Base-by-base conservation (phyloP, 768 basidiomycete genomes). In the Mrakia frigida region DNA sequence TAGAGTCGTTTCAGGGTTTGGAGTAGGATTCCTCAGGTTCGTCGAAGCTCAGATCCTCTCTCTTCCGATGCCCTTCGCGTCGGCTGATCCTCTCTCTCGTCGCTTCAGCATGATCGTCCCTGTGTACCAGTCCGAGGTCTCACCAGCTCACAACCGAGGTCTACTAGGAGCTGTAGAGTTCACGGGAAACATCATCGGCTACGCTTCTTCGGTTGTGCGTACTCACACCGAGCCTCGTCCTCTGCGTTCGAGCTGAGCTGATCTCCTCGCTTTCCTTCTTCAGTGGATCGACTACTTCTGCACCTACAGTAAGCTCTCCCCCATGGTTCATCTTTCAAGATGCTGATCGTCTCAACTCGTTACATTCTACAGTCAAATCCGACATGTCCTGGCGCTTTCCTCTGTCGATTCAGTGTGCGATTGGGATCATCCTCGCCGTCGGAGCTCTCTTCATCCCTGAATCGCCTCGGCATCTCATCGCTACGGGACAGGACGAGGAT, bases 121-220 rank as follows among this genome's bases (percentile, higher is more conserved):
- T 21, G 93, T 94, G 76, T 95, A 94, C 83, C 92, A 97, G 85
- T 93, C 92, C 80, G 95, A 98, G 85, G 93, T 97, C 67, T 94
- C 93, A 6, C 94, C 95, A 41, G 92, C 95, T 3, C 87, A 91
- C 80, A 92, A 95, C 84, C 89, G 95, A 79, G 95, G 95, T 68
- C 90, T 92, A 59, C 86, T 97, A 59, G 95, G 94, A 2, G 94
- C 93, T 81, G 93, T 97, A 88, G 94, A 97, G 81, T 97, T 97
- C 82, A 95, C 94, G 3, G 90, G 52, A 9, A 43, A 75, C 61
- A 90, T 97, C 80, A 85, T 92, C 65, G 95, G 95, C 71, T 98
- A 98, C 82, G 90, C 93, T 14, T 87, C 88, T 69, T 94, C 92
- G 25, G 93, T 96, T 79, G 93, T 94, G 85, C 78, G 92, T 85